These are phyloP conservation scores for Russula olivacea DNA, from an alignment of 768 basidiomycete species.

Conservation along the genomic window DNA sequence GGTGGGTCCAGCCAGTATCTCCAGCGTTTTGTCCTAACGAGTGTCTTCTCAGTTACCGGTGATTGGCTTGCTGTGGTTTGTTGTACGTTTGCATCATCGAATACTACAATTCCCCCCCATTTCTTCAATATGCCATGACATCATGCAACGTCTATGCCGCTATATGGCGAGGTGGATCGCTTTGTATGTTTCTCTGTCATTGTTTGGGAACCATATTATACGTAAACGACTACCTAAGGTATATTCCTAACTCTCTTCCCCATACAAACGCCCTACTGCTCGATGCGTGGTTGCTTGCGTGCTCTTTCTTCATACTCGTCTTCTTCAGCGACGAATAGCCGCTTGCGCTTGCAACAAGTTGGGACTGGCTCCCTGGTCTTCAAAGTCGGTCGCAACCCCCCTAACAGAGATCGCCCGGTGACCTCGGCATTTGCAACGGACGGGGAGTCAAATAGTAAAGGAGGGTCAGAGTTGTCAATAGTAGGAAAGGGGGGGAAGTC, in stretches of 20 bases:
- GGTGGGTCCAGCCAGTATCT: slow-evolving; percentile 41
- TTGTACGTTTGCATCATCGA: slow-evolving; percentile 39
- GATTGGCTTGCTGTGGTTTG: slow-evolving; percentile 37
- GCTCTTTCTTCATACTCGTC: slow-evolving; percentile 6
- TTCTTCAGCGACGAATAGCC: slow-evolving; percentile 8
- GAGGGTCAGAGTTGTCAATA: background rate
- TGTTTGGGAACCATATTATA: slow-evolving; percentile 4
- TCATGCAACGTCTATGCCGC: slow-evolving; percentile 33
- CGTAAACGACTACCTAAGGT: background rate
- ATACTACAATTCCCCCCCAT: slow-evolving; percentile 38
- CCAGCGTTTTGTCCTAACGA: background rate
- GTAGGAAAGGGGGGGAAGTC: background rate
- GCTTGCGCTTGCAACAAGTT: slow-evolving; percentile 17
- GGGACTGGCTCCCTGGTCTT: background rate
- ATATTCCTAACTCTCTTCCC: background rate
- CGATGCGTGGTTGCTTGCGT: slow-evolving; percentile 4
- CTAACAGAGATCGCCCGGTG: background rate
- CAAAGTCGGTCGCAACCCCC: background rate
- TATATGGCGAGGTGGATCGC: slow-evolving; percentile 18
- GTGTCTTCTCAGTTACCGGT: slow-evolving; percentile 64
- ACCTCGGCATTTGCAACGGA: background rate
- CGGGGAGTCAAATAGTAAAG: background rate
- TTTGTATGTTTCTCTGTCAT: background rate
- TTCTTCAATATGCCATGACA: slow-evolving; percentile 34
- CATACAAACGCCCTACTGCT: slow-evolving; percentile 1